Percentiles rank a stretch among this genome's conserved stretches.
These are phyloP conservation scores for Yamadazyma trypodendri DNA, from an alignment of 1,139 yeast species.

Conservation along the genomic window DNA sequence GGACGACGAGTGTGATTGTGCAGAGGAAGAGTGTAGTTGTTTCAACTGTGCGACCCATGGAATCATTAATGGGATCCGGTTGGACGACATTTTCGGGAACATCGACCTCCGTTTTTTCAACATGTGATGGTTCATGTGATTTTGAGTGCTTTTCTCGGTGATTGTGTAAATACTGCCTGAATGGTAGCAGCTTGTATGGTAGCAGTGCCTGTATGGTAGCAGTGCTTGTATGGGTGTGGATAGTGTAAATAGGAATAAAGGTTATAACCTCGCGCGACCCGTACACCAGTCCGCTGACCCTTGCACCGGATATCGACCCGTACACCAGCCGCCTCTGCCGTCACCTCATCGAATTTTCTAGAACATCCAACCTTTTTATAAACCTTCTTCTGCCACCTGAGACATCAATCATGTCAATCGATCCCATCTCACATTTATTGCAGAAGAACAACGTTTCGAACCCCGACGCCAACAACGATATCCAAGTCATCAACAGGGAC, in stretches of 20 bases:
- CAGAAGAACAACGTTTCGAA: background rate
- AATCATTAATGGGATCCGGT: conserved; percentile 47
- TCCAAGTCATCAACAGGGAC: conserved; percentile 36
- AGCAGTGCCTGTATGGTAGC: too few relatives aligned
- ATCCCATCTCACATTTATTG: conserved; percentile 14
- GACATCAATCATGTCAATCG: conserved; percentile 5
- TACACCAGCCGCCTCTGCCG: background rate
- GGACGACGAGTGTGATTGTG: conserved; percentile 38
- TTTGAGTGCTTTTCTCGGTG: too few relatives aligned
- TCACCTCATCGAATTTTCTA: conserved; percentile 4
- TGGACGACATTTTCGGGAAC: conserved; percentile 35
- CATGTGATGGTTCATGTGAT: too few relatives aligned
- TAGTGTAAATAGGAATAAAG: too few relatives aligned
- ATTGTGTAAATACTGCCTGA: too few relatives aligned
- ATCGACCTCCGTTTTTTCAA: conserved; percentile 7
- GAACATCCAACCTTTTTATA: background rate
- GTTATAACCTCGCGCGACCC: background rate
- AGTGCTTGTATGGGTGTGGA: too few relatives aligned
- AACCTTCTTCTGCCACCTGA: conserved; percentile 2
- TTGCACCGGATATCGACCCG: too few relatives aligned
- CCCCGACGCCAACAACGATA: conserved; percentile 26
- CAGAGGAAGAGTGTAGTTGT: conserved; percentile 48
- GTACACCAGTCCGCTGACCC: background rate
- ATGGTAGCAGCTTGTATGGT: too few relatives aligned
- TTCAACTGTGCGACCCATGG: conserved; percentile 56